Conservation (phyloP, 176 grass and related monocot species). For the Carex scoparia region DNA sequence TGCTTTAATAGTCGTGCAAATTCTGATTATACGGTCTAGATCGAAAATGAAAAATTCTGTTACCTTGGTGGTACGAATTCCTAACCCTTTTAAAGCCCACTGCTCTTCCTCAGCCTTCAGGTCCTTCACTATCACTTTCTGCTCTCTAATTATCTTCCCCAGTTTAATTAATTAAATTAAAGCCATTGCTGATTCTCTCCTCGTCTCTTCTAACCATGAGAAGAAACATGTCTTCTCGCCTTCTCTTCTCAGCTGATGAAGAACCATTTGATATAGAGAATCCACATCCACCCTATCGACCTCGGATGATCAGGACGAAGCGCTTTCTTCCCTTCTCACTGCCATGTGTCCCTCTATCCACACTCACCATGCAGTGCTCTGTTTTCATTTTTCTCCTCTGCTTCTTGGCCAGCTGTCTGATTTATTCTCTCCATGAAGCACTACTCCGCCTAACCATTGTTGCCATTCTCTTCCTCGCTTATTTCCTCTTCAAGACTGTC, state of each 20-base stretch:
- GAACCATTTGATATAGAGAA: neutral
- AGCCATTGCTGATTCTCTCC: neutral
- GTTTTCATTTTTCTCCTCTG: conserved; percentile 23
- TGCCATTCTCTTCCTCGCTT: neutral
- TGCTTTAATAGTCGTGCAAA: no score
- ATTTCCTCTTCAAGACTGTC: conserved; percentile 4
- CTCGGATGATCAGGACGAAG: neutral
- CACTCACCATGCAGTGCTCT: conserved; percentile 10
- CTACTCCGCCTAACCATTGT: neutral
- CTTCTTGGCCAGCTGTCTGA: conserved; percentile 26
- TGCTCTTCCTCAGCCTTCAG: neutral
- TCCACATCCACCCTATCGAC: neutral
- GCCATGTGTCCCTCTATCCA: neutral
- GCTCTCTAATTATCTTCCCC: neutral
- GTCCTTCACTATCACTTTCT: neutral
- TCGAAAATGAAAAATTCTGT: no score
- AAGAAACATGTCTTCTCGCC: neutral
- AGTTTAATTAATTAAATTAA: neutral
- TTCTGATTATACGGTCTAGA: no score
- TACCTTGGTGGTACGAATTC: no score
- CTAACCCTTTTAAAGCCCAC: neutral
- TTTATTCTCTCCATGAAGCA: neutral
- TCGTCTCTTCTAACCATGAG: neutral
- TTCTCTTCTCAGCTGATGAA: neutral
- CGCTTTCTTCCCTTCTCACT: neutral